These are phyloP conservation scores for Datura wrightii DNA, from an alignment of 257 asterid species.

Conservation along the genomic window DNA sequence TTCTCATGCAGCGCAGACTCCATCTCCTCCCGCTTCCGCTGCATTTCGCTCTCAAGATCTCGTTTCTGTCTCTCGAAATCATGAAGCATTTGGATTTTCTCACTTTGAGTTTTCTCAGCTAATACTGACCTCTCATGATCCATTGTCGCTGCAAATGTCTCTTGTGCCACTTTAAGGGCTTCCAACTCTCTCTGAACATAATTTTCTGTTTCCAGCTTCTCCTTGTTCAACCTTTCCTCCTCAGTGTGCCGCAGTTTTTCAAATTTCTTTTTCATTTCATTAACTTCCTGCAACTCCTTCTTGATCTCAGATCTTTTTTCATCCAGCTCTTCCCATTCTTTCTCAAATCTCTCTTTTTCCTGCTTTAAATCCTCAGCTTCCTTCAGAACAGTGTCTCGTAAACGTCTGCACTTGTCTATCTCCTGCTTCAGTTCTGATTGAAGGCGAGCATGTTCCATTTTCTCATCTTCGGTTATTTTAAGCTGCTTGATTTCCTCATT, in stretches of 20 bases:
- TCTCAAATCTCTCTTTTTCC: constrained; percentile 89
- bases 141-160: constrained; percentile 79
- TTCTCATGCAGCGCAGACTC: constrained; percentile 64
- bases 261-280: constrained; percentile 52
- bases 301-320: constrained; percentile 61
- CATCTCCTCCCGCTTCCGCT: constrained; percentile 71
- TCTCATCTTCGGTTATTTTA: constrained; percentile 84
- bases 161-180: constrained; percentile 69
- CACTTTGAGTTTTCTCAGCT: constrained; percentile 65
- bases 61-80: constrained; percentile 71
- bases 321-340: constrained; percentile 97
- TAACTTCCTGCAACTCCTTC: constrained; percentile 66
- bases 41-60: constrained; percentile 72
- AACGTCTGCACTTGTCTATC: constrained; percentile 72
- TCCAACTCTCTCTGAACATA: constrained; percentile 75
- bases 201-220: constrained; percentile 73
- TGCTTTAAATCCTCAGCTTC: constrained; percentile 81
- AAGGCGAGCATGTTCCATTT: constrained; percentile 70
- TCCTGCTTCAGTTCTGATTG: constrained; percentile 85
- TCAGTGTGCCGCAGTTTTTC: constrained; percentile 67
- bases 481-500: constrained; percentile 72
- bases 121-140: constrained; percentile 73
- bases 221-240: constrained; percentile 72
- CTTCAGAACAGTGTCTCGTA: constrained; percentile 65
- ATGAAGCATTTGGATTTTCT: constrained; percentile 63